Base-by-base conservation (phyloP, 1,139 yeast genomes). In the Magnusiomyces paraingens region DNA sequence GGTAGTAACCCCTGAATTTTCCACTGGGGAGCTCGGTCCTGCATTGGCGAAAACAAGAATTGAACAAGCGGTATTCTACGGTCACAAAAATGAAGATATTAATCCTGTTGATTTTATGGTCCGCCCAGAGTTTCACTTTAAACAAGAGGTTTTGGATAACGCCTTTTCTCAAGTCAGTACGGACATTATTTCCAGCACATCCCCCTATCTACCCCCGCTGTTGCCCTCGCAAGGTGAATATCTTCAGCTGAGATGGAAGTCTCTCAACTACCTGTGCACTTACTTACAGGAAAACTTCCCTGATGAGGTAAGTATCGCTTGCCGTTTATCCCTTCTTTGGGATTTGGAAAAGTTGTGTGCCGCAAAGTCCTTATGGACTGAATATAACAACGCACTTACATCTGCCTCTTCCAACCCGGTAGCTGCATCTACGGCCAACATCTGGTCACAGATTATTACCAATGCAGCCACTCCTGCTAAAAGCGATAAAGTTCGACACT, bases 61-160 rank as follows among this genome's bases (percentile, higher is more conserved):
- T 29, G 94, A 86, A 62, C 97, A 90, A 67, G 95, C 89, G 0
- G 80, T 90, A 0, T 85, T 82, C 62, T 84, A 76, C 61, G 74
- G 79, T 0, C 73, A 74, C 53, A 69, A 72, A 1, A 65, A 65
- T 3, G 66, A 63, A 18, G 52, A 54, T 26, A 54, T 35, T 10
- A 80, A 72, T 50, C 86, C 80, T 56, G 65, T 90, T 29, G 80
- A 81, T 46, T 89, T 88, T 66, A 77, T 79, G 60, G 66, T 79
- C 47, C 71, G 77, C 15, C 62, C 69, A 15, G 74, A 70, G 47
- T 54, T 61, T 41, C 53, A 59, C 29, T 60, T 64, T 52, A 70
- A 74, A 12, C 61, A 65, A 1, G 72, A 72, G 5, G 71, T 71
- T 2, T 68, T 83, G 11, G 77, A 77, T 55, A 61, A 66, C 2